A percentile compares a stretch with the other conserved stretches of the same genome.
Evolutionary conservation across 2,329 filamentous ascomycete genomes (phyloP).

Genomic region (Penicillium sp.): DNA sequence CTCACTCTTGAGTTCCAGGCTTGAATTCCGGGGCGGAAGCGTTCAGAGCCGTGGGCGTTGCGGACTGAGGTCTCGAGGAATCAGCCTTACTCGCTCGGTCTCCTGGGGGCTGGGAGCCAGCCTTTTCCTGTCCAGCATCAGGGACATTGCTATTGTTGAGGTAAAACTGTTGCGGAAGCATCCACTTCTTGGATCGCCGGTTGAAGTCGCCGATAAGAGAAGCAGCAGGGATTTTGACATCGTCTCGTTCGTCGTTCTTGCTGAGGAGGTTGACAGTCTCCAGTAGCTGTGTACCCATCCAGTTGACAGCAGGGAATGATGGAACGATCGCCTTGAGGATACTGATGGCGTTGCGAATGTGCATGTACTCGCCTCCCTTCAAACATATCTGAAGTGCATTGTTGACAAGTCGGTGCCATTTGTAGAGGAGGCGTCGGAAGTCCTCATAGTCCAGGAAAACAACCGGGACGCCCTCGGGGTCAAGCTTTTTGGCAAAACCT

Average conservation of each 20-base stretch:
- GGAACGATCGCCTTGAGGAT: constrained; percentile 80
- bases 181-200: constrained; percentile 53
- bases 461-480: constrained; percentile 70
- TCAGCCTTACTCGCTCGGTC: constrained; percentile 34
- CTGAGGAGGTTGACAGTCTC: constrained; percentile 48
- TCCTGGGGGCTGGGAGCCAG: constrained; percentile 27
- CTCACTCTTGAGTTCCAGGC: constrained; percentile 43
- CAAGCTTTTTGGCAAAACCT: constrained; percentile 77
- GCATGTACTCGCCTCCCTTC: constrained; percentile 87
- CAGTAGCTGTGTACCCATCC: constrained; percentile 67
- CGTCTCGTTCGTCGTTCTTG: constrained; percentile 51
- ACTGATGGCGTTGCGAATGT: constrained; percentile 93
- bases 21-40: constrained; percentile 48
- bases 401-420: constrained; percentile 86
- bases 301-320: constrained; percentile 85
- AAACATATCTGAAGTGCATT: constrained; percentile 81
- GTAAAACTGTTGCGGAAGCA: constrained; percentile 53
- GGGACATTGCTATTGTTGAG: constrained; percentile 30
- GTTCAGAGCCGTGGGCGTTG: constrained; percentile 44
- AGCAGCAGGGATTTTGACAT: constrained; percentile 55
- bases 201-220: constrained; percentile 55
- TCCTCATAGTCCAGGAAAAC: constrained; percentile 80
- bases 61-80: constrained; percentile 34
- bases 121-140: constrained; percentile 29
- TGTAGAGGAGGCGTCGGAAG: constrained; percentile 82